Evolutionary conservation across 2,329 filamentous ascomycete species (phyloP).

Genomic region (Monosporascus sp.): DNA sequence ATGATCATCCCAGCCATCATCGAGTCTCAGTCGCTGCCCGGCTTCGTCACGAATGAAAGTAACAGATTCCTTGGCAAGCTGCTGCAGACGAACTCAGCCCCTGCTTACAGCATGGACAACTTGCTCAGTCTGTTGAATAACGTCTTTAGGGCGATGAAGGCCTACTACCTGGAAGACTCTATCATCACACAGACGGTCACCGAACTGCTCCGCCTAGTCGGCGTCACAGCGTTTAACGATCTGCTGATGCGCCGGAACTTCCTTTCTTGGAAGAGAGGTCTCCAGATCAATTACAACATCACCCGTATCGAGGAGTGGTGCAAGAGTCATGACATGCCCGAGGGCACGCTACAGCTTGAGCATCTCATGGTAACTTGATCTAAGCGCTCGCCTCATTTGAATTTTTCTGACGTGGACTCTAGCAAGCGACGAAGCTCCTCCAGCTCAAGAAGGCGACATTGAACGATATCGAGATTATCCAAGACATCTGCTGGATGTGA

Average conservation of each 20-base stretch:
- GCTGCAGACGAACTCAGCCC: constrained; percentile 79
- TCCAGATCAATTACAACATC: constrained; percentile 99
- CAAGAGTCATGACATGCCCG: constrained; percentile 99
- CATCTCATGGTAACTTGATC: constrained; percentile 78
- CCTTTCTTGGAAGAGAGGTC: constrained; percentile 96
- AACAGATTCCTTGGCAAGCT: constrained; percentile 98
- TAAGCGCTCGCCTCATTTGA: background rate
- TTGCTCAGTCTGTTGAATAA: constrained; percentile 91
- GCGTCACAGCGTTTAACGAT: constrained; percentile 97
- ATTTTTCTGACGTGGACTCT: constrained; percentile 20
- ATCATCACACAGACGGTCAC: constrained; percentile 96
- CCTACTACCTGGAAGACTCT: constrained; percentile 91
- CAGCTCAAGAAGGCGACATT: constrained; percentile 98
- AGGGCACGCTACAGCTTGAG: constrained; percentile 93
- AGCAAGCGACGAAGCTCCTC: constrained; percentile 96
- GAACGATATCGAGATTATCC: constrained; percentile 99
- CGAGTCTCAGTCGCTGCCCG: constrained; percentile 94
- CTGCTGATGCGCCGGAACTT: constrained; percentile 97
- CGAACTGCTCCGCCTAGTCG: constrained; percentile 85
- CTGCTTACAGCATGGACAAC: constrained; percentile 99
- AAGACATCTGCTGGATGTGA: constrained; percentile 99
- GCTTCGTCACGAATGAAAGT: constrained; percentile 97
- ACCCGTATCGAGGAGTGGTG: constrained; percentile 99
- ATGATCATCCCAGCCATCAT: constrained; percentile 99
- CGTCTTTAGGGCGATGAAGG: constrained; percentile 98